Conservation (phyloP, 768 basidiomycete genomes). For the Tylopilus felleus region DNA sequence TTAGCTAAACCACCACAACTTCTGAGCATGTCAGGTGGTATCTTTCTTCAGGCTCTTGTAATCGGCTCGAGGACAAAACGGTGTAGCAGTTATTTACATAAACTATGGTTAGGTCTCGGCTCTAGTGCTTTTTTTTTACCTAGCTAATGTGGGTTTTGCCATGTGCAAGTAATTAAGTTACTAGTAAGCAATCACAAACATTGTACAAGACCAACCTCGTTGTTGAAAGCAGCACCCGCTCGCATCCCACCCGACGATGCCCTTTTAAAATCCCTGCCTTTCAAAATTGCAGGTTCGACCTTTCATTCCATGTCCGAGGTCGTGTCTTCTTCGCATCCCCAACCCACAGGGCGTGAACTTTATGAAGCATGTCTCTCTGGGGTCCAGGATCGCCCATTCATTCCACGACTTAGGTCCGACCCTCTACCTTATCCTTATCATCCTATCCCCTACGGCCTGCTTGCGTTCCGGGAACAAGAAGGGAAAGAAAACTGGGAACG, state of each 20-base stretch:
- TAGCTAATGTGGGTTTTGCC: slow-evolving; percentile 13
- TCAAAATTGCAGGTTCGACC: slow-evolving; percentile 16
- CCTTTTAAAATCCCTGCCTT: slow-evolving; percentile 19
- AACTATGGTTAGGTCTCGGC: slow-evolving; percentile 19
- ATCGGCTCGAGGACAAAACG: slow-evolving; percentile 6
- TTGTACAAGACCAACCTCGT: slow-evolving; percentile 19
- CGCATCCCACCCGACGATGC: slow-evolving; percentile 24
- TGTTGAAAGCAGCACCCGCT: slow-evolving; percentile 9
- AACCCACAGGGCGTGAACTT: slow-evolving; percentile 45
- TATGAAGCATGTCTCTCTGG: slow-evolving; percentile 53
- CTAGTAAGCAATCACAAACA: slow-evolving; percentile 35
- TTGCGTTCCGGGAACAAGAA: slow-evolving; percentile 63
- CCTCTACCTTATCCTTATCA: slow-evolving; percentile 35
- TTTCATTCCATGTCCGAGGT: slow-evolving; percentile 28
- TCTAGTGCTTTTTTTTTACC: slow-evolving; percentile 5
- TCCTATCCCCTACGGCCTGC: slow-evolving; percentile 48
- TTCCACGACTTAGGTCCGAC: slow-evolving; percentile 61
- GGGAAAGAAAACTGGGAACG: slow-evolving; percentile 58
- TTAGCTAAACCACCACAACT: slow-evolving; percentile 17
- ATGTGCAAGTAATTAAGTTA: slow-evolving; percentile 19
- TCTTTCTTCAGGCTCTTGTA: slow-evolving; percentile 7
- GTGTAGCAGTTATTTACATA: slow-evolving; percentile 28
- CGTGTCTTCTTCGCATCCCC: slow-evolving; percentile 18
- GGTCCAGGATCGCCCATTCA: slow-evolving; percentile 50
- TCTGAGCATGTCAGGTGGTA: slow-evolving; percentile 4